Percentiles rank a stretch among this genome's conserved stretches.
Conservation (phyloP, 805 yeast species). For the Metschnikowia aberdeeniae region DNA sequence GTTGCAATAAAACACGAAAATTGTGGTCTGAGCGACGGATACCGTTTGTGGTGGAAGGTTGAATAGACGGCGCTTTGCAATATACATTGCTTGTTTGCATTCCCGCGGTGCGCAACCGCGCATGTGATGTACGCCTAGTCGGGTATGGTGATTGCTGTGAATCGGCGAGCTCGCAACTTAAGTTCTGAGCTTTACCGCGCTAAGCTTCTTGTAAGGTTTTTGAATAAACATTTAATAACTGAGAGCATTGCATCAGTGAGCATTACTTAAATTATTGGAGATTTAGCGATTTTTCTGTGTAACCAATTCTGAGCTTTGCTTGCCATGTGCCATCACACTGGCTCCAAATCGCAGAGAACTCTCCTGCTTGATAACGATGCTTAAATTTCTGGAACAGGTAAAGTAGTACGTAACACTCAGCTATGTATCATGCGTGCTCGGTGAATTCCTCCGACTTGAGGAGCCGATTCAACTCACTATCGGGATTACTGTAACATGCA, state of each 20-base stretch:
- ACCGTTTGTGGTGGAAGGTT: not conserved
- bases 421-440: not conserved
- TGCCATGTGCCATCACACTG: no score
- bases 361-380: no score
- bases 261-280: no score
- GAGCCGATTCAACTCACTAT: slow-evolving; percentile 43
- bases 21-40: not conserved
- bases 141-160: not conserved
- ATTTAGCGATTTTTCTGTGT: no score
- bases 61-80: not conserved
- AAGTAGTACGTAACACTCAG: not conserved
- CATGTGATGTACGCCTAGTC: slow-evolving; percentile 1
- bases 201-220: no score
- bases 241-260: no score
- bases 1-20: not conserved
- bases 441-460: slow-evolving; percentile 27
- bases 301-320: no score
- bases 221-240: no score
- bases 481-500: slow-evolving; percentile 44
- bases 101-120: slow-evolving; percentile 1
- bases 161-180: not conserved
- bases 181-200: no score
- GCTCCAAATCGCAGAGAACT: no score
- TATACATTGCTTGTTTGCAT: not conserved
- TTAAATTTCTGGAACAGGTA: no score